These are phyloP conservation scores for Lophium mytilinum DNA, from an alignment of 495 filamentous ascomycete genomes.

Conservation along the genomic window DNA sequence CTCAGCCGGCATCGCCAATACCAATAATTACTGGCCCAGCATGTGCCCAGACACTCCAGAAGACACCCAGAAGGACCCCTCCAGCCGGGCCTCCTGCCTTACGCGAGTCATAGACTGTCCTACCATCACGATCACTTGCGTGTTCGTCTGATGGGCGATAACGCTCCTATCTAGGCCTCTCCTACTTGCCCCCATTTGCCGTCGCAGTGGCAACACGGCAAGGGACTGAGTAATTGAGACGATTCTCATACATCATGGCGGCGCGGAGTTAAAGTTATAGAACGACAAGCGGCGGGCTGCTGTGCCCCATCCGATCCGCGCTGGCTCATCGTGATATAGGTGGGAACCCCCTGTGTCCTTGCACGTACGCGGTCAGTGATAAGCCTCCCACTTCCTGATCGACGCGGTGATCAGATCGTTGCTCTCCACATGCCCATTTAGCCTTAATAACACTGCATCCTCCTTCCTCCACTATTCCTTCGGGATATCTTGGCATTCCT, in stretches of 20 bases:
- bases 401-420: neutral
- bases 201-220: neutral
- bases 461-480: neutral
- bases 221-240: neutral
- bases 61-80: neutral
- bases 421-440: neutral
- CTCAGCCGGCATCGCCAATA: neutral
- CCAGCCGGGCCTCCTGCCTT: neutral
- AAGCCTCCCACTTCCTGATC: neutral
- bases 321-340: no score
- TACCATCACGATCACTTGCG: neutral
- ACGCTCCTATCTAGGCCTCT: neutral
- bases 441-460: neutral
- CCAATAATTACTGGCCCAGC: neutral
- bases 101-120: neutral
- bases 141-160: neutral
- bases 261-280: neutral
- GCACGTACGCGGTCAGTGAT: neutral
- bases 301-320: neutral
- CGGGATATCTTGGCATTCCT: neutral
- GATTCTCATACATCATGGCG: neutral
- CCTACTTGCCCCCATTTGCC: neutral
- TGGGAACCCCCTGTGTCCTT: neutral
- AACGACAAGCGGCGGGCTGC: neutral
- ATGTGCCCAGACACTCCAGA: neutral